A percentile compares a stretch with the other conserved stretches of the same genome.
phyloP scores from a whole-genome alignment of 805 yeast genomes.

The Candida pini region DNA sequence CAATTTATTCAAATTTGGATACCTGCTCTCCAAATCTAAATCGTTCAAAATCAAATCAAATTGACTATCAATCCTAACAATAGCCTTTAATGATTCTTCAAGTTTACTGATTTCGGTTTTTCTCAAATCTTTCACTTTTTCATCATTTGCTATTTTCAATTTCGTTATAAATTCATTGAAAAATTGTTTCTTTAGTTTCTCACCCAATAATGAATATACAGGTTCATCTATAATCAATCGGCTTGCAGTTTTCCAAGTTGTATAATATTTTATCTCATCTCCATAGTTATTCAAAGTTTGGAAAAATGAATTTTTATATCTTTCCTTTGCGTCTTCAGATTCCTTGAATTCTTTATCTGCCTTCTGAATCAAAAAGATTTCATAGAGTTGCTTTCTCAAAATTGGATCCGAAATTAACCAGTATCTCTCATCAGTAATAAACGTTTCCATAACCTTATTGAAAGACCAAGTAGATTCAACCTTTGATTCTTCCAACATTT shows the following conservation, averaged over 20 bases:
- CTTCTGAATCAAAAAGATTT: constrained; percentile 52
- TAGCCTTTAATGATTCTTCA: constrained; percentile 37
- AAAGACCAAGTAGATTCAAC: constrained; percentile 79
- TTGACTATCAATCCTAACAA: constrained; percentile 11
- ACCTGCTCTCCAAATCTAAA: constrained; percentile 7
- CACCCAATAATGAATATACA: constrained; percentile 55
- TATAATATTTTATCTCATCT: constrained; percentile 41
- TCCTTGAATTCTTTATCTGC: constrained; percentile 46
- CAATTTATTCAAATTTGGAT: constrained; percentile 37
- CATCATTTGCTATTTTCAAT: constrained; percentile 31
- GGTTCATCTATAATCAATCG: constrained; percentile 58
- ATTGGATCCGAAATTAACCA: constrained; percentile 63
- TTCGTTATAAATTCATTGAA: constrained; percentile 45
- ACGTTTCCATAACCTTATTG: constrained; percentile 51
- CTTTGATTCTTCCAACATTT: constrained; percentile 45
- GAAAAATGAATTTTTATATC: constrained; percentile 49
- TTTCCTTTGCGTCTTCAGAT: constrained; percentile 47
- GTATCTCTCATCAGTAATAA: constrained; percentile 56
- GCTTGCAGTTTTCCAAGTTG: constrained; percentile 61
- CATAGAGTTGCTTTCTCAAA: constrained; percentile 55
- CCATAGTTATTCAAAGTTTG: constrained; percentile 36
- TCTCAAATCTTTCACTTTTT: constrained; percentile 24
- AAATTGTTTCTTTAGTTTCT: constrained; percentile 47
- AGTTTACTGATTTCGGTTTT: constrained; percentile 49
- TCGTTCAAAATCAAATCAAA: constrained; percentile 13